A percentile compares a stretch with the other conserved stretches of the same genome.
Conservation (phyloP, 176 grass and related monocot species). For the Zea mays region Zm-B73-REFERENCE-NAM-5.0 NC_050103.1:13241501-13242000, state of each 20-base stretch:
- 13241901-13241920: too few species aligned
- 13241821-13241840: not conserved
- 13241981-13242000: not conserved
- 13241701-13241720: not conserved
- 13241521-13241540: slow-evolving; percentile 15
- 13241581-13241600: slow-evolving; percentile 13
- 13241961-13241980: not conserved
- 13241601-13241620: not conserved
- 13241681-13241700: not conserved
- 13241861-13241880: not conserved
- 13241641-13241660: not conserved
- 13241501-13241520: slow-evolving; percentile 41
- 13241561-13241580: slow-evolving; percentile 30
- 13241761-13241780: not conserved
- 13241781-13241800: not conserved
- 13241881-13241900: too few species aligned
- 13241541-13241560: slow-evolving; percentile 45
- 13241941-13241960: too few species aligned
- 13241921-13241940: too few species aligned
- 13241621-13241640: not conserved
- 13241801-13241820: not conserved
- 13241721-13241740: not conserved
- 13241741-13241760: not conserved
- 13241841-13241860: not conserved
- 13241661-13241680: not conserved